Evolutionary conservation across 2,329 filamentous ascomycete species (phyloP), one percentile per base, ranked within the genome.

Genomic region (Pyrenophora tritici-repentis): DNA sequence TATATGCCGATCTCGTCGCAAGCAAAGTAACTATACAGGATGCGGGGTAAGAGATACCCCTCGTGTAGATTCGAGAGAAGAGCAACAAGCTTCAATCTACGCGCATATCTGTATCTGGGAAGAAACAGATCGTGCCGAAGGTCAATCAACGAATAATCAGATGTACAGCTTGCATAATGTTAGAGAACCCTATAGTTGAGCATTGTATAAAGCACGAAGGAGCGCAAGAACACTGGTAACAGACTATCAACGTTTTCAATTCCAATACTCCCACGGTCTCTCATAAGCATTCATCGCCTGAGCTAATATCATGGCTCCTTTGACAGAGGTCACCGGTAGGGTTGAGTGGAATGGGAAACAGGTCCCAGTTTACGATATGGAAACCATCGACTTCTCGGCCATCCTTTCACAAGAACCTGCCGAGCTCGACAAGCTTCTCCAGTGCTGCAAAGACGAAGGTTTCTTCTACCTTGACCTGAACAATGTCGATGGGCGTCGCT

Each of bases 391-490:
- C 73, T 83, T 79, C 62, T 75, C 74, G 14, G 73, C 72, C 39
- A 69, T 84, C 45, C 78, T 83, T 31, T 83, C 80, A 0, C 78
- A 83, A 56, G 80, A 84, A 53, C 80, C 81, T 6, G 71, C 67
- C 16, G 81, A 84, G 68, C 67, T 83, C 7, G 78, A 83, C 53
- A 81, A 77, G 60, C 71, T 83, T 6, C 65, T 82, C 47, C 70
- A 75, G 31, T 75, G 74, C 56, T 83, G 81, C 66, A 71, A 79
- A 51, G 73, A 77, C 16, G 76, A 80, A 29, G 81, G 81, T 1
- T 84, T 78, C 74, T 84, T 83, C 69, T 82, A 83, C 64, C 75
- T 84, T 34, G 78, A 83, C 63, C 75, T 83, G 8, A 63, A 78
- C 55, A 75, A 73, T 55, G 79, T 83, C 52, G 81, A 83, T 59